A percentile compares a stretch with the other conserved stretches of the same genome.
These are phyloP conservation scores for Apiospora rasikravindrae DNA, from an alignment of 2,329 filamentous ascomycete genomes.

Conservation along the genomic window DNA sequence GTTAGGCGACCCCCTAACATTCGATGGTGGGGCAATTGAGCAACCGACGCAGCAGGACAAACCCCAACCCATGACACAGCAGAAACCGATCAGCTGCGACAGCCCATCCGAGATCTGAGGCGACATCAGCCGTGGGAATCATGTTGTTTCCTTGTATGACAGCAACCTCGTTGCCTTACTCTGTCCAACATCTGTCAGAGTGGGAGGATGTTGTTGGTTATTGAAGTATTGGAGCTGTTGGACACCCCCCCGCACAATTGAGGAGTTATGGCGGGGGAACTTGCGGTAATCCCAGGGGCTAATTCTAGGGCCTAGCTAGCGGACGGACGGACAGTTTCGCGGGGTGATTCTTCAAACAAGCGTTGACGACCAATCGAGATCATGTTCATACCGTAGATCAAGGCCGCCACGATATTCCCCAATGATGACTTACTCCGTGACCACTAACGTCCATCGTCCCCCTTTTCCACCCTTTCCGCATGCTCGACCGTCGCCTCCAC, in stretches of 20 bases:
- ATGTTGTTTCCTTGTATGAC: neutral
- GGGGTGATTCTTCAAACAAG: neutral
- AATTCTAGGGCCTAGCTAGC: neutral
- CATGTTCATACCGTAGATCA: neutral
- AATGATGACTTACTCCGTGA: too few relatives aligned
- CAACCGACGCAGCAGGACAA: neutral
- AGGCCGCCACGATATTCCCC: too few relatives aligned
- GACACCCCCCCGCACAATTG: neutral
- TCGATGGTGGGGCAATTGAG: neutral
- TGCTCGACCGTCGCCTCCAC: constrained; percentile 56
- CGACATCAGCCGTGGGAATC: neutral
- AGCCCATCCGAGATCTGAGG: neutral
- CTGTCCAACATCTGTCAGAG: neutral
- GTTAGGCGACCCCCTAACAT: constrained; percentile 2
- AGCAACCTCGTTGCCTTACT: neutral
- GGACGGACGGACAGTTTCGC: neutral
- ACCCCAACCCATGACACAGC: neutral
- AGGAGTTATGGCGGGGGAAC: neutral
- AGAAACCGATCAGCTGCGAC: neutral
- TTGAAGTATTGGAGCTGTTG: neutral
- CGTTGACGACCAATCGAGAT: neutral
- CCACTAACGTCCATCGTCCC: neutral
- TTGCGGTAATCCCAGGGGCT: neutral
- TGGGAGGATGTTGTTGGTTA: neutral
- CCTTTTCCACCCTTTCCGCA: constrained; percentile 23